These are phyloP conservation scores for Aspergillus coremiiformis DNA, from an alignment of 495 filamentous ascomycete species.

Conservation along the genomic window DNA sequence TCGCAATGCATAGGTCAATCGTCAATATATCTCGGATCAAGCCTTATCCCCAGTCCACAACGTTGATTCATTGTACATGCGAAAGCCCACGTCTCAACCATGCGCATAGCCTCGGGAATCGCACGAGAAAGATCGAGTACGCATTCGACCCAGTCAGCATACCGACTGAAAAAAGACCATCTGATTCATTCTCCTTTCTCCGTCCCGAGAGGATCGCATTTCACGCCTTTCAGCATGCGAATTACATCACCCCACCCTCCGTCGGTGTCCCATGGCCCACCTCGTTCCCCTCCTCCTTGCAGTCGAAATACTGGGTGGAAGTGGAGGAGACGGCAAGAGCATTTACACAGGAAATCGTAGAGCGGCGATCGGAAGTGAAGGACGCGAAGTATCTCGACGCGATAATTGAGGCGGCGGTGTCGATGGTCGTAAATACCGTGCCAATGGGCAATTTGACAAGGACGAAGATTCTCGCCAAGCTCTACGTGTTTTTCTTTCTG, in stretches of 20 bases:
- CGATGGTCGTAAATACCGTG: conserved; percentile 1
- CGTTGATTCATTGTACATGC: not conserved
- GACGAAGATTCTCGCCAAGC: conserved; percentile 3
- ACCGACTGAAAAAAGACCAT: not conserved
- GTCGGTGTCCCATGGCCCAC: conserved; percentile 11
- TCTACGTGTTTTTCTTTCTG: conserved; percentile 8
- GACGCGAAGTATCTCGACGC: not conserved
- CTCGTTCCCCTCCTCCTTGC: not conserved
- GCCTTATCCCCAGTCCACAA: not conserved
- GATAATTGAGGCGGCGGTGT: conserved; percentile 4
- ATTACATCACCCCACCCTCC: conserved; percentile 1
- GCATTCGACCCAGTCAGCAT: not conserved
- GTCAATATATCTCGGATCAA: not conserved
- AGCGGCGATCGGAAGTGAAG: not conserved
- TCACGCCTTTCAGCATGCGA: not conserved
- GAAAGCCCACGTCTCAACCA: not conserved
- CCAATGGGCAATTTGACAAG: conserved; percentile 4
- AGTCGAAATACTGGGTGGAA: conserved; percentile 12
- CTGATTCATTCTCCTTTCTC: not conserved
- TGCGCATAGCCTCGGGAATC: not conserved
- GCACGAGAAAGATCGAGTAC: not conserved
- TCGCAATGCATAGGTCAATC: not conserved
- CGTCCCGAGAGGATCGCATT: not conserved
- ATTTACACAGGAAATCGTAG: not conserved
- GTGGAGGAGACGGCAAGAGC: conserved; percentile 6